A percentile compares a stretch with the other conserved stretches of the same genome.
Evolutionary conservation across 73 alveolate species (phyloP).

Genomic region (Durusdinium trenchii): DNA sequence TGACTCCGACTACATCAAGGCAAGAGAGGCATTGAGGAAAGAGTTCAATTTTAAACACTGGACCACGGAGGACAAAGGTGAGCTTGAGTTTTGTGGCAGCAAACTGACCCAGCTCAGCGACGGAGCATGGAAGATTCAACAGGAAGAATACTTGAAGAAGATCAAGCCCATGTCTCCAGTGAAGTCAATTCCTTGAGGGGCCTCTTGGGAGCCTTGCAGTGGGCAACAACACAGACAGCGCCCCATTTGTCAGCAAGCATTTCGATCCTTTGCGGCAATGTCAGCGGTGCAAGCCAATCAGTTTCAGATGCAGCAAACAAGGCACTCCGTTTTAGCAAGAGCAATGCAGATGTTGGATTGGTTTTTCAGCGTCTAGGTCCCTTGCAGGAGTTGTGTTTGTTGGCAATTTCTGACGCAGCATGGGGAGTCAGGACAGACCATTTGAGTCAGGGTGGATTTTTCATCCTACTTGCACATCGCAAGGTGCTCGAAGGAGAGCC

Average conservation of each 20-base stretch:
- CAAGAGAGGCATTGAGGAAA: background rate
- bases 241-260: background rate
- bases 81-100: background rate
- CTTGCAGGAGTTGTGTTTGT: background rate
- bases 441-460: too few species aligned
- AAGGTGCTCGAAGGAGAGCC: too few species aligned
- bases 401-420: too few species aligned
- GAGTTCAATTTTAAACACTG: background rate
- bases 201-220: background rate
- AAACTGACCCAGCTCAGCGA: background rate
- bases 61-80: background rate
- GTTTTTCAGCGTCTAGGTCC: background rate
- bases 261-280: background rate
- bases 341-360: background rate
- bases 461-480: too few species aligned
- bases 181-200: background rate
- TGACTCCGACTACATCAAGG: background rate
- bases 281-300: background rate
- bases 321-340: background rate
- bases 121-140: background rate
- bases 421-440: too few species aligned
- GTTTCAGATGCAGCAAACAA: background rate
- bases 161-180: background rate
- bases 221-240: background rate
- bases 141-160: background rate